Base-by-base conservation (phyloP, 768 basidiomycete genomes). In the Mycena pura region DNA sequence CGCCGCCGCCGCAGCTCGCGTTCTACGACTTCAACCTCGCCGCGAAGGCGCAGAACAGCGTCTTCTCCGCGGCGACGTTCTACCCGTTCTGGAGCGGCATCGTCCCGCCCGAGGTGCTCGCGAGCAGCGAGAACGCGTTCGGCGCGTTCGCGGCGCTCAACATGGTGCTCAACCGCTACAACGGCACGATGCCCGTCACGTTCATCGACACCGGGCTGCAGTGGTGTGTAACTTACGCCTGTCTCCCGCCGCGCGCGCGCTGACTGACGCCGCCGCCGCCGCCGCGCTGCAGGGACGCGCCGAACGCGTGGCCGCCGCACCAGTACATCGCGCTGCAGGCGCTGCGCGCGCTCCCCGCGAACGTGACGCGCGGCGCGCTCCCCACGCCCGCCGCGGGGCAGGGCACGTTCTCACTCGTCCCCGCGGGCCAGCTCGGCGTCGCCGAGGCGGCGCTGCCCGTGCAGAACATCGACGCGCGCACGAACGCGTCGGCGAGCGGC, bases 21-120 rank as follows among this genome's bases (percentile, higher is more conserved):
- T 96, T 96, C 76, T 96, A 96, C 68, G 95, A 96, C 74, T 97
- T 91, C 76, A 93, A 94, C 72, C 73, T 89, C 38, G 88, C 85
- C 7, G 82, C 87, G 3, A 86, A 88, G 48, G 70, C 83, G 14
- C 86, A 90, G 51, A 88, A 86, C 68, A 74, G 67, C 46, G 70
- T 93, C 28, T 95, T 89, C 77, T 86, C 86, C n/a, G 81, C 77
- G 3, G 95, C 92, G 1, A 86, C 84, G 1, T 95, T 87, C 78
- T 94, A 93, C 72, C 92, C 95, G 0, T 79, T 90, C 47, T 97
- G 95, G 96, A 88, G 83, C 50, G 90, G 87, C 17, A 95, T 98
- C 68, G 78, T 94, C 45, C 96, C 96, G 0, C 68, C 82, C 22
- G 89, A 92, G 66, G 69, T 97, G 6, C 74, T 86, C 9, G 69